Base-by-base conservation (phyloP, 805 yeast species). In the Nakazawaea anatomiae region DNA sequence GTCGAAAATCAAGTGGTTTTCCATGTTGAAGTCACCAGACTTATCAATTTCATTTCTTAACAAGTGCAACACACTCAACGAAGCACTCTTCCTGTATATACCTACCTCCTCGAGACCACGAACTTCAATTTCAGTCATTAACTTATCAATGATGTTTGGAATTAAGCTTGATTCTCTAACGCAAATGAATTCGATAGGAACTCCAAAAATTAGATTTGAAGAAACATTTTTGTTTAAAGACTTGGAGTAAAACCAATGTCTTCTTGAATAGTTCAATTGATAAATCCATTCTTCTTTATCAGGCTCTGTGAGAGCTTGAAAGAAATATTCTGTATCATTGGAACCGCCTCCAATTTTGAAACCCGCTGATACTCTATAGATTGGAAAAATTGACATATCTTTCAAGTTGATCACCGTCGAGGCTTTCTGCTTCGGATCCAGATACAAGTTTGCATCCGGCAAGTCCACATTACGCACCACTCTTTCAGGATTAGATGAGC, bases 71-170 rank as follows among this genome's bases (percentile, higher is more conserved):
- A 75, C 78, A 52, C 74, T 69, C 30, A 78, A 55, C 0, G 83
- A 76, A 0, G 83, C 76, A 60, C 82, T 75, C 55, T 78, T 79
- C 64, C 98, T 80, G 65, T 92, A 92, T 11, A 92, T 73, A 14
- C 98, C 98, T 49, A 89, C 87, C 62, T 91, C 97, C 57, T 89
- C 90, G 31, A 92, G 64, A 0, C 98, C 97, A 49, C 91, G 79
- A n/a, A 73, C 68, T 65, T 92, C 98, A 56, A 92, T 87, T 57
- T 85, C 94, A 44, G 75, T 75, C 57, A 90, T 73, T 42, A 92
- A 68, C 51, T 76, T 75, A 36, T 76, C 81, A 51, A 91, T 80
- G 42, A 91, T 79, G 5, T 62, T 67, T 1, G 98, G 98, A 34
- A 83, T 70, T 2, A 67, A 54, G 0, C 81, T 68, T 8, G 77